phyloP scores from a whole-genome alignment of 106 monocot genomes.

The Platanthera zijinensis region DNA sequence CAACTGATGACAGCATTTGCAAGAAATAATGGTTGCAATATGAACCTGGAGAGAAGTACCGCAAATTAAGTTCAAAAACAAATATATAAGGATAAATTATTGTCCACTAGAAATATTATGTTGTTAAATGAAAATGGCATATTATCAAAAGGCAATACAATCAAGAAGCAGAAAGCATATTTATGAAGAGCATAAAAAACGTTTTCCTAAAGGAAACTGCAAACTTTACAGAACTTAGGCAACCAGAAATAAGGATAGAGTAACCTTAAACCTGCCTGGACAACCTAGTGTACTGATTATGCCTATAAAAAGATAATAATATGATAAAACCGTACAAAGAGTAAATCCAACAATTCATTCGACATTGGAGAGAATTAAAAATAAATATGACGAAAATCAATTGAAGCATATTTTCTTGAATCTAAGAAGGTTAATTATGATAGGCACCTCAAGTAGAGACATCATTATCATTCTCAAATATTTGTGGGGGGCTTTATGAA shows the following conservation, averaged over 20 bases:
- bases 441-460: neutral
- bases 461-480: neutral
- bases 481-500: neutral
- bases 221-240: neutral
- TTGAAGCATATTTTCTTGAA: neutral
- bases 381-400: neutral
- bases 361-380: too few relatives aligned
- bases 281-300: neutral
- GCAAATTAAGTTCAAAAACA: neutral
- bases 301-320: neutral
- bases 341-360: neutral
- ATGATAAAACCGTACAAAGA: neutral
- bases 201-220: neutral
- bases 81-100: neutral
- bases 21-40: slow-evolving; percentile 96
- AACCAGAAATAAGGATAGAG: neutral
- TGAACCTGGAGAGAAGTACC: slow-evolving; percentile 37
- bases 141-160: neutral
- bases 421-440: neutral
- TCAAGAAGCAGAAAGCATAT: neutral
- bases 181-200: neutral
- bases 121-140: neutral
- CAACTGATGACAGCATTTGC: slow-evolving; percentile 64
- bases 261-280: neutral
- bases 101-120: neutral